A percentile compares a stretch with the other conserved stretches of the same genome.
phyloP scores from a whole-genome alignment of 1,139 yeast genomes.

The Candida mesenterica region DNA sequence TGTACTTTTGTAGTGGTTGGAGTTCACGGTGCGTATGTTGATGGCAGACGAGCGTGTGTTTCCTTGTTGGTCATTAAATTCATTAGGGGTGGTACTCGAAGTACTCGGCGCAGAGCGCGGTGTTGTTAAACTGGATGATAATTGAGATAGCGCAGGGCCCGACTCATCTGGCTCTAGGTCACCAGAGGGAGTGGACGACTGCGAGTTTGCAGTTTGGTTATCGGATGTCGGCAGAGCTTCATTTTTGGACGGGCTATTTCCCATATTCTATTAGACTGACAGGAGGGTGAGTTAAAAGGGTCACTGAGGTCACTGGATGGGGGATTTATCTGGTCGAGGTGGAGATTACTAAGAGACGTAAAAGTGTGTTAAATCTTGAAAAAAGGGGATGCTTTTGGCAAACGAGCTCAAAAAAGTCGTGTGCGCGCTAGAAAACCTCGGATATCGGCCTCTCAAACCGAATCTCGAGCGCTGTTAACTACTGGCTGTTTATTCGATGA shows the following conservation, averaged over 20 bases:
- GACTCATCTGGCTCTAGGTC: conserved; percentile 46
- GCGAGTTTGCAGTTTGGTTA: conserved; percentile 16
- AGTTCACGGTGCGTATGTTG: conserved; percentile 14
- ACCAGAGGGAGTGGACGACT: conserved; percentile 25
- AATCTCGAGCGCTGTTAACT: no score
- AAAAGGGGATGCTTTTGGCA: conserved; percentile 4
- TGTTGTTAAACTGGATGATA: conserved; percentile 8
- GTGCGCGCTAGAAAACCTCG: no score
- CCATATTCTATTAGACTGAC: conserved; percentile 33
- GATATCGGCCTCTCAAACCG: no score
- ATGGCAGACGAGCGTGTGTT: conserved; percentile 18
- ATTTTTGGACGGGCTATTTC: conserved; percentile 60
- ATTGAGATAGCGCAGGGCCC: conserved; percentile 47
- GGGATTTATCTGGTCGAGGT: no score
- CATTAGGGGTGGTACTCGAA: conserved; percentile 11
- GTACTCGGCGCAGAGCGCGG: conserved; percentile 3
- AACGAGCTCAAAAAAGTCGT: no score
- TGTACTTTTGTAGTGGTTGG: conserved; percentile 8
- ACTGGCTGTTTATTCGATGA: no score
- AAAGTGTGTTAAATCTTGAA: no score
- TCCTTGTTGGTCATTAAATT: conserved; percentile 8
- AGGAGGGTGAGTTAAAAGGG: conserved; percentile 1
- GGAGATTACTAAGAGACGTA: no score
- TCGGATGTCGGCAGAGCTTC: conserved; percentile 49
- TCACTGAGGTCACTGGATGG: conserved; percentile 1